phyloP scores from a whole-genome alignment of 1,284 basidiomycete genomes.

The Xerocomus nothofagi region DNA sequence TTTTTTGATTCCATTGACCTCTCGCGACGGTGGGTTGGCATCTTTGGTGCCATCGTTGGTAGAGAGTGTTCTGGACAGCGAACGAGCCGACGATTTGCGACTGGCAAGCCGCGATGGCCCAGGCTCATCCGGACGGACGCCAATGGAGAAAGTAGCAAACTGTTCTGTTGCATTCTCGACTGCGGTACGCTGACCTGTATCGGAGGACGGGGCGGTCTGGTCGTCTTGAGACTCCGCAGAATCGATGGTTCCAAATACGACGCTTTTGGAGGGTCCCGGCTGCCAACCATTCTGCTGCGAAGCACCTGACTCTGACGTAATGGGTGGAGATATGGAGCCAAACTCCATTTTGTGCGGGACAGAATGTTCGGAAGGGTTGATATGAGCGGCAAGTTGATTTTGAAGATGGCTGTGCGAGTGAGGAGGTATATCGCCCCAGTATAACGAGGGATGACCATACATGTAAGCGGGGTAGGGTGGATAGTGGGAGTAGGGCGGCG shows the following conservation, averaged over 20 bases:
- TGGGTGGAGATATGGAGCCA: slow-evolving; percentile 16
- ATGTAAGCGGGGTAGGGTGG: slow-evolving; percentile 35
- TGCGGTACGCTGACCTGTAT: slow-evolving; percentile 25
- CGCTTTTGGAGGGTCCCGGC: slow-evolving; percentile 16
- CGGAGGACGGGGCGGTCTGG: not conserved
- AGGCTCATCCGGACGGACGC: slow-evolving; percentile 43
- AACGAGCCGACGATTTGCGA: slow-evolving; percentile 38
- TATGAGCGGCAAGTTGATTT: slow-evolving; percentile 17
- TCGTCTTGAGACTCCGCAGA: slow-evolving; percentile 22
- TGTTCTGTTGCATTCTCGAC: slow-evolving; percentile 31
- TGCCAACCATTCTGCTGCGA: slow-evolving; percentile 14
- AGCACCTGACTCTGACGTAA: slow-evolving; percentile 16
- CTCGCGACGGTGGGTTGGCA: not conserved
- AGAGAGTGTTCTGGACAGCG: slow-evolving; percentile 18
- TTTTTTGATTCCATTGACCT: slow-evolving; percentile 40
- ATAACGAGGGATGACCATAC: slow-evolving; percentile 27
- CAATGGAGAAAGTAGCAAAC: slow-evolving; percentile 46
- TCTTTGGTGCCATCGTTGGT: slow-evolving; percentile 6
- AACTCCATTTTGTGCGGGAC: slow-evolving; percentile 18
- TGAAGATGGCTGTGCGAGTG: slow-evolving; percentile 21
- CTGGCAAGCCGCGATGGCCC: slow-evolving; percentile 39
- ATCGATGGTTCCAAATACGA: slow-evolving; percentile 55
- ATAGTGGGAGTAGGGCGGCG: slow-evolving; percentile 36
- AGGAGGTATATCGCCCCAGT: slow-evolving; percentile 25
- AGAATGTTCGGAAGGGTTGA: slow-evolving; percentile 16